Conservation (phyloP, 768 basidiomycete species). For the Leccinum disarticulatum region DNA sequence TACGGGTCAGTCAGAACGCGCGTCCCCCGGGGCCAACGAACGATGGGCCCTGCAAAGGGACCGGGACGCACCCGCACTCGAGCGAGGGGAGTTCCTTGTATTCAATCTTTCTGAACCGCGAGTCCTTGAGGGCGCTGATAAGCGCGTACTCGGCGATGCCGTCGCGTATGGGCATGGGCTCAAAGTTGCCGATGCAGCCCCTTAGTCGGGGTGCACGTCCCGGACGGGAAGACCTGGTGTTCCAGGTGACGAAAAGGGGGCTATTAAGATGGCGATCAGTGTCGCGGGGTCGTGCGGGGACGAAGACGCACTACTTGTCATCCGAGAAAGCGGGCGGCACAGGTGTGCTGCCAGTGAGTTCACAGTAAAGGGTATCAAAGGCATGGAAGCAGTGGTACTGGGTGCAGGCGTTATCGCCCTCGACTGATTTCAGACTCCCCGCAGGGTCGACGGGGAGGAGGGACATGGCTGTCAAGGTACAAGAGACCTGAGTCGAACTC, state of each 20-base stretch:
- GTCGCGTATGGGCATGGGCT: conserved; percentile 65
- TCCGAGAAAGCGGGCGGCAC: conserved; percentile 65
- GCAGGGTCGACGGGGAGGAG: conserved; percentile 53
- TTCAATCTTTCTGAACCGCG: conserved; percentile 80
- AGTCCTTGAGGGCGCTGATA: conserved; percentile 87
- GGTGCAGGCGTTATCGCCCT: conserved; percentile 52
- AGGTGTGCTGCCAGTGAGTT: conserved; percentile 54
- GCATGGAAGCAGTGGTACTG: conserved; percentile 80
- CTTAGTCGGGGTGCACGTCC: conserved; percentile 66
- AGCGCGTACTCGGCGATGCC: conserved; percentile 90
- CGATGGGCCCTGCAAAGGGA: not conserved
- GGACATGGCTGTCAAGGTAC: conserved; percentile 46
- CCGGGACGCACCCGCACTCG: conserved; percentile 76
- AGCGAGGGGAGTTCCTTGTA: conserved; percentile 73
- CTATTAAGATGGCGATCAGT: conserved; percentile 16
- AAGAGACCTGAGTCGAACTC: conserved; percentile 5
- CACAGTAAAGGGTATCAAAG: conserved; percentile 79
- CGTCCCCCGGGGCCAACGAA: not conserved
- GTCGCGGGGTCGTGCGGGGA: conserved; percentile 24
- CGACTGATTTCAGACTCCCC: conserved; percentile 39
- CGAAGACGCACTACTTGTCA: conserved; percentile 68
- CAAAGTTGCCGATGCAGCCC: conserved; percentile 96
- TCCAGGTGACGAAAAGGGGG: conserved; percentile 98
- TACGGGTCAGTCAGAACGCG: conserved; percentile 1
- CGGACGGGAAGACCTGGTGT: conserved; percentile 61